phyloP scores from a whole-genome alignment of 345 rosid species.

The Brassica cretica region DNA sequence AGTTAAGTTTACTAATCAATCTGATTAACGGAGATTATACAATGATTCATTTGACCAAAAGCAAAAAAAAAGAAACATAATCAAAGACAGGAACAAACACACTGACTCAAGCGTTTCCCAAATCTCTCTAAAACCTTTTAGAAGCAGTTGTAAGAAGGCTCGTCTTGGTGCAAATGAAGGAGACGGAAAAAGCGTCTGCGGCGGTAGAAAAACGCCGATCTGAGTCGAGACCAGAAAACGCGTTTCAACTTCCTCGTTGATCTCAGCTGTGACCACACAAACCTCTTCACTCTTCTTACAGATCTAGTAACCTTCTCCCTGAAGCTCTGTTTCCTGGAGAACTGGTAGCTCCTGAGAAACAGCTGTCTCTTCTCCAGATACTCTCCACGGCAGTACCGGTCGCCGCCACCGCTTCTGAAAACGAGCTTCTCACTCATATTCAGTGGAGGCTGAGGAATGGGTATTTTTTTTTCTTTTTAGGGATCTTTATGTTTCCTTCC shows the following conservation, averaged over 20 bases:
- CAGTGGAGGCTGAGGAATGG: not conserved
- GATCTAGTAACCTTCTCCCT: conserved; percentile 49
- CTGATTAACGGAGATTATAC: conserved; percentile 10
- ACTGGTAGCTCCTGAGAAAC: conserved; percentile 77
- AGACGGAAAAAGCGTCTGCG: conserved; percentile 53
- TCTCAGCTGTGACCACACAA: conserved; percentile 47
- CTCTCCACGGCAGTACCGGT: conserved; percentile 23
- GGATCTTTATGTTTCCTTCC: not conserved
- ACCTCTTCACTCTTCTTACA: conserved; percentile 48
- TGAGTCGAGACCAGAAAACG: conserved; percentile 56
- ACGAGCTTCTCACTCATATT: conserved; percentile 34
- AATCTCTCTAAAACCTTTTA: conserved; percentile 19
- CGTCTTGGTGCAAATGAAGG: conserved; percentile 38
- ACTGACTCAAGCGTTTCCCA: too few species aligned
- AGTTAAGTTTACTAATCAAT: not conserved
- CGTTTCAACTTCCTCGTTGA: conserved; percentile 48
- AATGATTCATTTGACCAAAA: conserved; percentile 2
- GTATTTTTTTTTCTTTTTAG: not conserved
- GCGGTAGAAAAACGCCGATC: conserved; percentile 45
- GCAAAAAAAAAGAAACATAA: not conserved
- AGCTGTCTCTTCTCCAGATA: conserved; percentile 76
- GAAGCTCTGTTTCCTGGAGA: conserved; percentile 59
- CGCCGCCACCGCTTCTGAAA: conserved; percentile 15
- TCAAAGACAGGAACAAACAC: not conserved
- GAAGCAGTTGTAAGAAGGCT: conserved; percentile 33